Evolutionary conservation across 1,139 yeast species (phyloP).

Genomic region (Kluyveromyces sp.): DNA sequence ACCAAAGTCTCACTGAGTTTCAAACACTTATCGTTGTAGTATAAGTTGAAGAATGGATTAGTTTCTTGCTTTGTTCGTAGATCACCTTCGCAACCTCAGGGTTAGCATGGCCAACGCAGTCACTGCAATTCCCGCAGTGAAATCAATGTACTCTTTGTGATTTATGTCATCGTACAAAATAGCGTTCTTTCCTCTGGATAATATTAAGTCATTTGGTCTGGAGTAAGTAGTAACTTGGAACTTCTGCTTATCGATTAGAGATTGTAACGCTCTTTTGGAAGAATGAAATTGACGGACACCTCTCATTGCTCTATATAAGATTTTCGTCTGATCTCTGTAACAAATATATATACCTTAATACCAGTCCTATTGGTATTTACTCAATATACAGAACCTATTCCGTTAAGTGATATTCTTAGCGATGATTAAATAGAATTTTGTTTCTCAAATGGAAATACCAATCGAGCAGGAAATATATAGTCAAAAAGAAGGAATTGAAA

Average conservation of each 20-base stretch:
- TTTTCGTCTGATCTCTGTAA: too few relatives aligned
- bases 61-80: conserved; percentile 59
- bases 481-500: too few relatives aligned
- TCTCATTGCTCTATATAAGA: background rate
- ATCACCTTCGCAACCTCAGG: conserved; percentile 64
- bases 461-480: background rate
- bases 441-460: background rate
- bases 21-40: conserved; percentile 78
- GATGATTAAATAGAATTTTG: background rate
- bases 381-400: background rate
- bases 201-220: conserved; percentile 27
- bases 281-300: conserved; percentile 1
- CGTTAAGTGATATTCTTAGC: background rate
- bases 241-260: conserved; percentile 7
- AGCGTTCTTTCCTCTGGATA: conserved; percentile 28
- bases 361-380: background rate
- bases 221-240: conserved; percentile 30
- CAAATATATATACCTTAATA: too few relatives aligned
- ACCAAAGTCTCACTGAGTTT: conserved; percentile 68
- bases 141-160: conserved; percentile 72
- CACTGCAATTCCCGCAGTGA: conserved; percentile 94
- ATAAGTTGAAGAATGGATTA: conserved; percentile 78
- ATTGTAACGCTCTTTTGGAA: conserved; percentile 2
- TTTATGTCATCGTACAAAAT: conserved; percentile 49
- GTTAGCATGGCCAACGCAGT: conserved; percentile 83